Evolutionary conservation across 441 rosid species (phyloP).

Genomic region (Corymbia citriodora): DNA sequence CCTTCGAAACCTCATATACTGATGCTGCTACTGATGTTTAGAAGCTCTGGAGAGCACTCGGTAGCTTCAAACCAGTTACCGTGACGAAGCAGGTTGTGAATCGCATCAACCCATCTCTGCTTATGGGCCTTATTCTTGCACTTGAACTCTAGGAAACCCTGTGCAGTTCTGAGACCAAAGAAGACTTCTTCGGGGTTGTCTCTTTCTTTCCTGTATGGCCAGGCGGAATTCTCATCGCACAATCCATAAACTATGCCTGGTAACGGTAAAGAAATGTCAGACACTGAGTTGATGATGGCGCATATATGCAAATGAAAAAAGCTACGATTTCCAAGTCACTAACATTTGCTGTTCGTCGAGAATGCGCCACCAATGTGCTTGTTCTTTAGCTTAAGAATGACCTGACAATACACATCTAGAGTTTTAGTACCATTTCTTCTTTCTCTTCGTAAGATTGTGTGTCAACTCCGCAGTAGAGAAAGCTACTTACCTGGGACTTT

Average conservation of each 20-base stretch:
- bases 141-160: slow-evolving; percentile 80
- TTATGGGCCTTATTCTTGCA: slow-evolving; percentile 78
- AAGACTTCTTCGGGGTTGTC: slow-evolving; percentile 56
- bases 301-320: not conserved
- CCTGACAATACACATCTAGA: slow-evolving; percentile 24
- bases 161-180: slow-evolving; percentile 77
- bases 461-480: not conserved
- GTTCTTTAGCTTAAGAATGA: slow-evolving; percentile 76
- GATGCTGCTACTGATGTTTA: slow-evolving; percentile 30
- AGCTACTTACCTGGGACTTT: slow-evolving; percentile 59
- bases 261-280: not conserved
- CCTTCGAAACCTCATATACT: not conserved
- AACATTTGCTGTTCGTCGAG: slow-evolving; percentile 87
- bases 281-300: not conserved
- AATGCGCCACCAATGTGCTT: slow-evolving; percentile 94
- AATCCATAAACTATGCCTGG: slow-evolving; percentile 77
- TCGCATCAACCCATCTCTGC: slow-evolving; percentile 80
- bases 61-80: slow-evolving; percentile 34
- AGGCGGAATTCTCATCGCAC: slow-evolving; percentile 74
- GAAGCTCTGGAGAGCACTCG: slow-evolving; percentile 39
- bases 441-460: not conserved
- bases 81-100: slow-evolving; percentile 56
- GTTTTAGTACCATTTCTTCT: not conserved
- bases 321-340: not conserved
- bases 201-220: slow-evolving; percentile 81